Percentiles rank a stretch among this genome's conserved stretches.
These are phyloP conservation scores for Magnolia officinalis DNA, from an alignment of 164 flowering plant species.

Conservation along the genomic window DNA sequence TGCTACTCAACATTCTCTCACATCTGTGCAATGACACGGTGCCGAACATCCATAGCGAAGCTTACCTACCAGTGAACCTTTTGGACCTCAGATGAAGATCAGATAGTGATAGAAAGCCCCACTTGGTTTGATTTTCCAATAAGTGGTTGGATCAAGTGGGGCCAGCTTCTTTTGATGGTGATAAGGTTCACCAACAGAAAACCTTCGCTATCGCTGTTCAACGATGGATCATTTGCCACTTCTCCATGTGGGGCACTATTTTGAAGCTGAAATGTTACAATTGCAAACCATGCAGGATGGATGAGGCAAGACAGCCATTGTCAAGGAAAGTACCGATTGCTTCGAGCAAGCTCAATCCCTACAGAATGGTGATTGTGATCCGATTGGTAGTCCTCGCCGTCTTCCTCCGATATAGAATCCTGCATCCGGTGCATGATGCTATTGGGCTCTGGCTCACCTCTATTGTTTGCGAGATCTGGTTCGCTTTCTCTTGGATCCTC, in stretches of 20 bases:
- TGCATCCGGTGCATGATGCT: conserved; percentile 90
- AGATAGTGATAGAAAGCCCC: not conserved
- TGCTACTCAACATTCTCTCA: too few species aligned
- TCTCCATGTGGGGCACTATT: too few species aligned
- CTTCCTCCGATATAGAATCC: conserved; percentile 78
- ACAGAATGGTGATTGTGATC: conserved; percentile 79
- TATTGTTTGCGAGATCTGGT: conserved; percentile 91
- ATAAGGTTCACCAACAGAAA: too few species aligned
- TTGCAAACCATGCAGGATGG: conserved; percentile 48
- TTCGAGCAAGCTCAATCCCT: conserved; percentile 90
- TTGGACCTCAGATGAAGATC: not conserved
- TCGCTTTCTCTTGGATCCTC: conserved; percentile 93
- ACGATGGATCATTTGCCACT: too few species aligned
- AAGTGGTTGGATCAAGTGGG: too few species aligned
- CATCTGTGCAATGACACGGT: too few species aligned
- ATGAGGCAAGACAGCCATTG: conserved; percentile 92
- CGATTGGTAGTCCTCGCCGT: conserved; percentile 69
- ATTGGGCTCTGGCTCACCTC: conserved; percentile 93
- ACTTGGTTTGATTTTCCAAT: too few species aligned
- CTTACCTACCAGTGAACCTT: not conserved
- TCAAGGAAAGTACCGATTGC: conserved; percentile 94
- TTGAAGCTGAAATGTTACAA: not conserved
- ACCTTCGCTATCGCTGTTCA: too few species aligned
- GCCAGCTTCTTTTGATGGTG: too few species aligned
- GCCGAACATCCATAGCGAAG: too few species aligned